These are phyloP conservation scores for Balamuthia mandrillaris DNA, from an alignment of 208 protist species.

Conservation along the genomic window DNA sequence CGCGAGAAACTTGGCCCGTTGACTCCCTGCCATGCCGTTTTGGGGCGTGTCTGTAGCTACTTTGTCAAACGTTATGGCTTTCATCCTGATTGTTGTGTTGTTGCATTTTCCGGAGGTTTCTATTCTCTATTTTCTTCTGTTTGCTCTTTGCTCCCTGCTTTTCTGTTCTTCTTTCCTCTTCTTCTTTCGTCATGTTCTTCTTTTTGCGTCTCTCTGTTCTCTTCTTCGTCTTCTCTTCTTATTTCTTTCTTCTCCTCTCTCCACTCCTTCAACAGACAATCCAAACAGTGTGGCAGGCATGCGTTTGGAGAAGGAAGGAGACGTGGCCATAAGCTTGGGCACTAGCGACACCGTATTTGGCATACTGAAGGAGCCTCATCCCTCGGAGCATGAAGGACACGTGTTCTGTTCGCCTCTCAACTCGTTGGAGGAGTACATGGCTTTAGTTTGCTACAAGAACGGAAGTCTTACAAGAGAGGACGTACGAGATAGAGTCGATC, in stretches of 20 bases:
- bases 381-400: constrained; percentile 44
- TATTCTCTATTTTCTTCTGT: not conserved
- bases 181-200: not conserved
- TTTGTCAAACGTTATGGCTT: not conserved
- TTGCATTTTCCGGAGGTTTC: not conserved
- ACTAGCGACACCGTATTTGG: constrained; percentile 38
- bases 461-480: constrained; percentile 41
- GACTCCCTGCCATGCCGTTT: not conserved
- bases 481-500: not conserved
- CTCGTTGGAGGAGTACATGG: constrained; percentile 30
- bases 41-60: constrained; percentile 41
- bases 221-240: not conserved
- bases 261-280: constrained; percentile 54
- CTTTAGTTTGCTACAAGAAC: constrained; percentile 63
- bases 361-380: not conserved
- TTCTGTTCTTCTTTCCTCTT: not conserved
- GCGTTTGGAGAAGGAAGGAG: constrained; percentile 26
- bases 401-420: constrained; percentile 48
- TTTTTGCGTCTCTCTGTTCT: constrained; percentile 28
- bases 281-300: constrained; percentile 46
- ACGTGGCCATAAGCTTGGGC: constrained; percentile 56
- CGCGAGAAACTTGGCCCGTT: not conserved
- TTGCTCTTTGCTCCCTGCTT: not conserved
- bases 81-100: not conserved
- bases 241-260: constrained; percentile 31